phyloP scores from a whole-genome alignment of 169 alveolate species.

The Miamiensis avidus region DNA sequence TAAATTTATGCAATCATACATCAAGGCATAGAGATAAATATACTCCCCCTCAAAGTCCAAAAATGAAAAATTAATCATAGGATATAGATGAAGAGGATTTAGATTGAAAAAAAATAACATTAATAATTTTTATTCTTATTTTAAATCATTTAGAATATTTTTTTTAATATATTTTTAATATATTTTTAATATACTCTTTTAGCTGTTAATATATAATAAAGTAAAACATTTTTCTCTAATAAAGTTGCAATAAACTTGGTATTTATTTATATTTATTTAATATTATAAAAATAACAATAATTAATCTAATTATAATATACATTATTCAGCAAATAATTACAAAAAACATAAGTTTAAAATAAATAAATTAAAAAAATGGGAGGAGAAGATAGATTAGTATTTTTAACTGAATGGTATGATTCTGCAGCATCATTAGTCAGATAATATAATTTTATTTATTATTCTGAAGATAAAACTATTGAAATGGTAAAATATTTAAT shows the following conservation, averaged over 20 bases:
- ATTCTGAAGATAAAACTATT: conserved; percentile 76
- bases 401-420: conserved; percentile 85
- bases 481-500: conserved; percentile 62
- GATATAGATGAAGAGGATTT: background rate
- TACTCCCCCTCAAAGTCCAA: background rate
- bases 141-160: background rate
- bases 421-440: conserved; percentile 73
- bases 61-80: no score
- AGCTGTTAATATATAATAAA: no score
- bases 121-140: no score
- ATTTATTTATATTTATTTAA: no score
- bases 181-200: no score
- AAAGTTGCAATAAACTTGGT: no score
- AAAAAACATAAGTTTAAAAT: no score
- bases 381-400: conserved; percentile 69
- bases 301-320: background rate
- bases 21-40: background rate
- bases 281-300: no score
- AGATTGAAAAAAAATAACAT: no score
- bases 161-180: no score
- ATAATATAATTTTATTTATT: conserved; percentile 71
- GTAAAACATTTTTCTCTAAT: background rate
- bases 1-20: no score
- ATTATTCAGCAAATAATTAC: background rate
- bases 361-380: background rate